Percentiles rank a stretch among this genome's conserved stretches.
phyloP scores from a whole-genome alignment of 768 basidiomycete species.

The Omphalotus guepiniiformis region DNA sequence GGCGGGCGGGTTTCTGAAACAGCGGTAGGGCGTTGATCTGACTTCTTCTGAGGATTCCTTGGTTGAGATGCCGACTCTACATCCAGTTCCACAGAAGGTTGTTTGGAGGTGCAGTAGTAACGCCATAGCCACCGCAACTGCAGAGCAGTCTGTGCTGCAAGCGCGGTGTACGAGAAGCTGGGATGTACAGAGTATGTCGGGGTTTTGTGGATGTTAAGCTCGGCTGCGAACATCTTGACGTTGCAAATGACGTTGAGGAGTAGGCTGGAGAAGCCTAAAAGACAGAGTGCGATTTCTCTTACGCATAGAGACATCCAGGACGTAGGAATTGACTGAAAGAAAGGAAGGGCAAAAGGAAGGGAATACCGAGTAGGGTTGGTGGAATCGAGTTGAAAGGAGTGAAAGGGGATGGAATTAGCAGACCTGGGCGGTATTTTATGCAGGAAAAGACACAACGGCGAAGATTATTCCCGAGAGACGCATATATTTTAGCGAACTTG shows the following conservation, averaged over 20 bases:
- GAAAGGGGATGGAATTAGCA: too few relatives aligned
- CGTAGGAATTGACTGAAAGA: neutral
- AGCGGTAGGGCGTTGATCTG: neutral
- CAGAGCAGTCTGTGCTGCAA: neutral
- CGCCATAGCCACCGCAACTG: constrained; percentile 7
- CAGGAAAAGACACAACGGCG: too few relatives aligned
- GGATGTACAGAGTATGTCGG: constrained; percentile 4
- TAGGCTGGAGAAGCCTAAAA: neutral
- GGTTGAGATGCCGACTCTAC: neutral
- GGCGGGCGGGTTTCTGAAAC: neutral
- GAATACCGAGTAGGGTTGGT: too few relatives aligned
- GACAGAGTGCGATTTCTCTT: neutral
- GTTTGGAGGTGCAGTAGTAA: neutral
- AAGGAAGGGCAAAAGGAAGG: neutral
- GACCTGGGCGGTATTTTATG: too few relatives aligned
- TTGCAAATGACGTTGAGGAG: neutral
- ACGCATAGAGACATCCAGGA: neutral
- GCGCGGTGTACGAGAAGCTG: neutral
- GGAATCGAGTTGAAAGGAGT: too few relatives aligned
- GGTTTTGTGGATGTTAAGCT: too few relatives aligned
- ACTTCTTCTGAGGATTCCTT: neutral
- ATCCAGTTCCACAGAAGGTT: neutral
- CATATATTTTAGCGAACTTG: too few relatives aligned
- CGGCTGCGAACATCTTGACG: neutral
- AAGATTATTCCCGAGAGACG: too few relatives aligned